phyloP scores from a whole-genome alignment of 1,284 basidiomycete species.

The Rhodotorula sp. region DNA sequence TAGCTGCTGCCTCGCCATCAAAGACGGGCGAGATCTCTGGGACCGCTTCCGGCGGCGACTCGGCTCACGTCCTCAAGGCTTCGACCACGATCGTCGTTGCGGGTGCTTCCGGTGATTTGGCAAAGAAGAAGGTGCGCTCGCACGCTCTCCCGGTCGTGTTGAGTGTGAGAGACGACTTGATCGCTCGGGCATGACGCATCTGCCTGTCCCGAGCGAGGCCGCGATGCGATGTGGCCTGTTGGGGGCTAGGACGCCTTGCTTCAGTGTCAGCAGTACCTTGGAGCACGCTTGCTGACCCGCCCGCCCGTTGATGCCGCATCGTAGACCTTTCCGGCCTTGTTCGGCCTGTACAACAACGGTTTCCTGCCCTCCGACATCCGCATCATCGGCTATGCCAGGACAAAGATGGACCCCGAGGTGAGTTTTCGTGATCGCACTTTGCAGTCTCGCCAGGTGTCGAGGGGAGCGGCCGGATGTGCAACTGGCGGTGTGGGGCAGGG shows the following conservation, averaged over 20 bases:
- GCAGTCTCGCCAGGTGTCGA: too few relatives aligned
- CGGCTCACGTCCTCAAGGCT: constrained; percentile 39
- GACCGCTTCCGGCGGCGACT: constrained; percentile 1
- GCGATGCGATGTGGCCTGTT: constrained; percentile 3
- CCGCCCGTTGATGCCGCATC: not conserved
- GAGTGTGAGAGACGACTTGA: too few relatives aligned
- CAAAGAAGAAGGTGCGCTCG: constrained; percentile 87
- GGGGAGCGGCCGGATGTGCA: too few relatives aligned
- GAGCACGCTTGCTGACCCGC: not conserved
- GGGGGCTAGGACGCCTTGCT: not conserved
- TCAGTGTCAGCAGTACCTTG: too few relatives aligned
- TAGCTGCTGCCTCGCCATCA: too few relatives aligned
- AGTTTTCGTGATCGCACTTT: not conserved
- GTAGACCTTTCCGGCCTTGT: constrained; percentile 90
- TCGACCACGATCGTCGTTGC: constrained; percentile 88
- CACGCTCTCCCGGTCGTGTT: not conserved
- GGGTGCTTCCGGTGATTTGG: constrained; percentile 95
- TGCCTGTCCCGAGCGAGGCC: constrained; percentile 9
- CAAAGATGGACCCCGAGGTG: constrained; percentile 77
- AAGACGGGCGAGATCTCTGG: constrained; percentile 35
- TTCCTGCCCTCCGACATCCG: constrained; percentile 78
- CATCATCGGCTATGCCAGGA: constrained; percentile 92
- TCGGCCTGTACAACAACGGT: constrained; percentile 75
- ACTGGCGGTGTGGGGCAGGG: not conserved
- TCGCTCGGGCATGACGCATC: not conserved